phyloP scores from a whole-genome alignment of 108 stramenopile genomes.

The Nannochloropsis gaditana region DNA sequence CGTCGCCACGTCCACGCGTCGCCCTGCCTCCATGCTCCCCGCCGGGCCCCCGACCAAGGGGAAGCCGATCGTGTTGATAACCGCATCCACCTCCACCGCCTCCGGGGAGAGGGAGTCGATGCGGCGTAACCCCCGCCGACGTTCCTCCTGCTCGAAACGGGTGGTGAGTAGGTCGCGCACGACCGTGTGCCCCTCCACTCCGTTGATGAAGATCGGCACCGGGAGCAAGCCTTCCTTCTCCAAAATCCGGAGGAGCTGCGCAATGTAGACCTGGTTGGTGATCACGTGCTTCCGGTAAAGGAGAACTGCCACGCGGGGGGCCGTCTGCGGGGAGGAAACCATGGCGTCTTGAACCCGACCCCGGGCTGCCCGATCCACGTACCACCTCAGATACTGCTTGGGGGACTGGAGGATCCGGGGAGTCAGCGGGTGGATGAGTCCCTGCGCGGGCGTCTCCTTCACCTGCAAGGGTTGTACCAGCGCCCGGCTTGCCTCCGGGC shows the following conservation, averaged over 20 bases:
- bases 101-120: constrained; percentile 52
- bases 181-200: constrained; percentile 76
- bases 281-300: constrained; percentile 77
- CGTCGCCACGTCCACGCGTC: constrained; percentile 68
- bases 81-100: constrained; percentile 62
- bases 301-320: constrained; percentile 66
- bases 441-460: constrained; percentile 67
- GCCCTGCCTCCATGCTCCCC: constrained; percentile 71
- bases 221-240: constrained; percentile 66
- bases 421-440: constrained; percentile 64
- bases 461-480: constrained; percentile 27
- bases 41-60: constrained; percentile 79
- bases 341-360: not conserved
- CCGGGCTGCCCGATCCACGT: constrained; percentile 35
- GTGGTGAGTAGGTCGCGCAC: constrained; percentile 43
- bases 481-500: not conserved
- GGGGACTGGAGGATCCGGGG: constrained; percentile 28
- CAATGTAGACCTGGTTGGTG: constrained; percentile 67
- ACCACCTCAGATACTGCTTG: constrained; percentile 61
- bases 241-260: constrained; percentile 62
- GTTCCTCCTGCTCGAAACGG: not conserved
- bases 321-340: constrained; percentile 53
- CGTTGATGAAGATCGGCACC: constrained; percentile 80
- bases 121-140: constrained; percentile 40
- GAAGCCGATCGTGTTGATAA: constrained; percentile 71